Conservation (phyloP, 305 asterid species). For the Solanum hybrid region DNA sequence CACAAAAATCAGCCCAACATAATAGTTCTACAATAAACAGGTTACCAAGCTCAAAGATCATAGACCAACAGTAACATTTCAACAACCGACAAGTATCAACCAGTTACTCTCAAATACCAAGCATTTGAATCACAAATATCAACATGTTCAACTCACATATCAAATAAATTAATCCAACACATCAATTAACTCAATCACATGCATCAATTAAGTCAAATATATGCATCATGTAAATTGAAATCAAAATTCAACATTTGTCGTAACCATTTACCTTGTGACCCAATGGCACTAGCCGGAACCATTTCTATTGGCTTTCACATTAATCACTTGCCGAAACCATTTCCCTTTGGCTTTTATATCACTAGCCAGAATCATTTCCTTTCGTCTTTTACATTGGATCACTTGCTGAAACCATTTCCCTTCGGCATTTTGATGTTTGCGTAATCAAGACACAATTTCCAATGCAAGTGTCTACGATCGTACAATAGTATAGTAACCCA, state of each 20-base stretch:
- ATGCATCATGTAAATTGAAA: neutral
- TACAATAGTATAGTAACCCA: too few relatives aligned
- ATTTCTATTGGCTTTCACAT: neutral
- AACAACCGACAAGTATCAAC: neutral
- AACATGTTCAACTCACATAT: neutral
- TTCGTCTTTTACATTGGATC: neutral
- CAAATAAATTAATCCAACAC: neutral
- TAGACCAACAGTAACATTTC: neutral
- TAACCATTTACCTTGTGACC: neutral
- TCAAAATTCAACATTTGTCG: neutral
- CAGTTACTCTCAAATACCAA: neutral
- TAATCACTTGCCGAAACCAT: neutral
- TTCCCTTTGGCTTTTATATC: neutral
- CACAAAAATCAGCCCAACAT: neutral
- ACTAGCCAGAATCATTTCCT: neutral
- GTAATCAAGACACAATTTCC: too few relatives aligned
- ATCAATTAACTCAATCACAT: neutral
- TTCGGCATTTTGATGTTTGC: too few relatives aligned
- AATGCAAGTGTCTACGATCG: too few relatives aligned
- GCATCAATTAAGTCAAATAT: neutral
- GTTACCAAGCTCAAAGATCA: neutral
- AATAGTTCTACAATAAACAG: too few relatives aligned
- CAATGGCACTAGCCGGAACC: neutral
- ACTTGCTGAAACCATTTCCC: neutral
- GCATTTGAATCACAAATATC: neutral